phyloP scores from a whole-genome alignment of 441 rosid species.

The Pelargonium citronellum region DNA sequence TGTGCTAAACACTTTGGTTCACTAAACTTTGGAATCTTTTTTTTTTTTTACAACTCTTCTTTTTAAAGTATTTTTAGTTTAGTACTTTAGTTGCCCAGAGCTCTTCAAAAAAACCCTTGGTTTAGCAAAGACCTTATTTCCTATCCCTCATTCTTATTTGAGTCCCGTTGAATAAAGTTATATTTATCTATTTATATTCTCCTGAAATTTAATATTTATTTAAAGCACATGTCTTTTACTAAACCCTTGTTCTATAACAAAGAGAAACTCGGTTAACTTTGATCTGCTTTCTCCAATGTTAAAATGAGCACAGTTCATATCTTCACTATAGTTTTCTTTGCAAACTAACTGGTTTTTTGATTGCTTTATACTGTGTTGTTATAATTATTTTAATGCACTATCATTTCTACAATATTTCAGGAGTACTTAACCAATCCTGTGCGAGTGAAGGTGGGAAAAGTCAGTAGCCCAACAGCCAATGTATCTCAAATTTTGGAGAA shows the following conservation, averaged over 20 bases:
- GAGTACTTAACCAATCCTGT: constrained; percentile 29
- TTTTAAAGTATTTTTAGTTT: too few relatives aligned
- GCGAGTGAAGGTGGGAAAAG: constrained; percentile 28
- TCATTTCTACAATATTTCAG: constrained; percentile 21
- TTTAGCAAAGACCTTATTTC: too few relatives aligned
- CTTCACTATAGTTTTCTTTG: neutral
- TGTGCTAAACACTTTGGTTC: neutral
- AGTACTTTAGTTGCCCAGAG: too few relatives aligned
- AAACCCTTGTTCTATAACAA: too few relatives aligned
- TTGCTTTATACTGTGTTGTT: neutral
- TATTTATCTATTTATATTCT: too few relatives aligned
- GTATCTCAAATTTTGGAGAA: constrained; percentile 30
- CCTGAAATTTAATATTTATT: too few relatives aligned
- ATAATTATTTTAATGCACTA: neutral
- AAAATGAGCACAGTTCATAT: neutral
- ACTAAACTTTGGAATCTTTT: neutral
- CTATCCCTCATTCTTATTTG: too few relatives aligned
- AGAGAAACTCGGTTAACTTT: too few relatives aligned
- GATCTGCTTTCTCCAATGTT: neutral
- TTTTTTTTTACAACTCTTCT: too few relatives aligned
- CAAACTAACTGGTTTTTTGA: neutral
- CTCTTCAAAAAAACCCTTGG: too few relatives aligned
- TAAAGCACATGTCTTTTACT: too few relatives aligned
- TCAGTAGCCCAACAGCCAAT: constrained; percentile 36
- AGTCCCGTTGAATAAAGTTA: too few relatives aligned